Evolutionary conservation across 1,139 yeast genomes (phyloP).

Genomic region (Yamadazyma atmosphaerica): DNA sequence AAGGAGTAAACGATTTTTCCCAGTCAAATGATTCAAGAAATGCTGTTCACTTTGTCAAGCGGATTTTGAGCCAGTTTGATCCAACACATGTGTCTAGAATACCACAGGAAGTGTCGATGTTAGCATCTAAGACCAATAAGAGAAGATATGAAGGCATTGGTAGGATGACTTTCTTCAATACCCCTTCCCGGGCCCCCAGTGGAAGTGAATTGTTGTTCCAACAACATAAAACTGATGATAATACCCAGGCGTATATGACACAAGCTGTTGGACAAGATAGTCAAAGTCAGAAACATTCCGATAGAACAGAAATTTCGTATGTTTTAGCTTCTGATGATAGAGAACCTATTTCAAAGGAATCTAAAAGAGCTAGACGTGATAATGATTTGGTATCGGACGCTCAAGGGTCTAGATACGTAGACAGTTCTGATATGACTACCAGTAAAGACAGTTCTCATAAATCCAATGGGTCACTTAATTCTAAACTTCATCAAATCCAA

Average conservation of each 20-base stretch:
- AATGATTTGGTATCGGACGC: neutral
- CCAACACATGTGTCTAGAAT: neutral
- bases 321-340: neutral
- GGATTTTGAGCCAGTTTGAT: neutral
- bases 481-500: neutral
- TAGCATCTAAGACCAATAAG: neutral
- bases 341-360: too few species aligned
- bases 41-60: neutral
- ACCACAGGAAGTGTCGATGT: neutral
- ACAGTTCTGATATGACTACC: neutral
- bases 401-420: neutral
- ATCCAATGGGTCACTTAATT: neutral
- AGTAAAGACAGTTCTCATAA: neutral
- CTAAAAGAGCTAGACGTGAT: too few species aligned
- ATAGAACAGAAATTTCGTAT: neutral
- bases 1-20: neutral
- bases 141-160: slow-evolving; percentile 1
- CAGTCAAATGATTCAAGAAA: neutral
- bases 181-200: neutral
- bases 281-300: neutral
- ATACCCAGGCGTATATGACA: neutral
- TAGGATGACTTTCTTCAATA: neutral
- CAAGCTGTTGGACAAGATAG: neutral
- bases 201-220: slow-evolving; percentile 1
- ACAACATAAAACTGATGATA: slow-evolving; percentile 1